These are phyloP conservation scores for Sporothrix sp. DNA, from an alignment of 2,329 filamentous ascomycete genomes.

Conservation along the genomic window DNA sequence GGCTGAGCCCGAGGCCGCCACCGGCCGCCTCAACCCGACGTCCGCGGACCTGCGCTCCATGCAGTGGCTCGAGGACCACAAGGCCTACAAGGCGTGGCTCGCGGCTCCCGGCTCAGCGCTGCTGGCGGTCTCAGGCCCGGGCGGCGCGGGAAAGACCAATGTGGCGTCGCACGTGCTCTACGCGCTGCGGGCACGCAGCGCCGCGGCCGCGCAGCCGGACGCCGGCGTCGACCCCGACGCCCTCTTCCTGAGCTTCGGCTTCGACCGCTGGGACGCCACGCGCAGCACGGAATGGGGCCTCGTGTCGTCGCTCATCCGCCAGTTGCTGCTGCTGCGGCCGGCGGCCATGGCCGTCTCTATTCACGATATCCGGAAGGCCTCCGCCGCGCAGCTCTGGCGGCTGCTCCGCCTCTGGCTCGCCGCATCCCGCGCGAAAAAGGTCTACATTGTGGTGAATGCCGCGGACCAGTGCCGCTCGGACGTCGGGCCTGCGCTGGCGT, in stretches of 20 bases:
- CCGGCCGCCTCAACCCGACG: not conserved
- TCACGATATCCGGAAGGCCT: not conserved
- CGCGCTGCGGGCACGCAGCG: not conserved
- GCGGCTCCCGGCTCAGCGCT: not conserved
- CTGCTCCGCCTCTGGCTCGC: slow-evolving; percentile 1
- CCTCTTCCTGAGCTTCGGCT: slow-evolving; percentile 10
- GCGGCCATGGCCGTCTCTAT: not conserved
- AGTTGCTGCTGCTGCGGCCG: slow-evolving; percentile 1
- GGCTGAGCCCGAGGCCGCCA: not conserved
- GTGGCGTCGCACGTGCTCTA: slow-evolving; percentile 1
- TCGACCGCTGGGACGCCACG: not conserved
- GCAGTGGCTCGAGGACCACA: slow-evolving; percentile 1
- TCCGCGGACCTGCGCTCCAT: not conserved
- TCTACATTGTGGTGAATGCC: slow-evolving; percentile 6
- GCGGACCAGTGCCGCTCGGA: slow-evolving; percentile 3
- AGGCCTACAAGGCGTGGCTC: slow-evolving; percentile 1
- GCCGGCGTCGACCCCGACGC: not conserved
- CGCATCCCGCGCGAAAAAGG: not conserved
- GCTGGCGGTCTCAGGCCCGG: not conserved
- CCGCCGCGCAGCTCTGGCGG: not conserved
- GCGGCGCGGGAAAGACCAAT: slow-evolving; percentile 2
- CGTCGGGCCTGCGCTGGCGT: not conserved
- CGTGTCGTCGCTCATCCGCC: slow-evolving; percentile 7
- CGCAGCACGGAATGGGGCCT: slow-evolving; percentile 6
- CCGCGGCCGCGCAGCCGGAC: not conserved